Percentiles rank a stretch among this genome's conserved stretches.
Evolutionary conservation across 768 basidiomycete genomes (phyloP).

Genomic region (Termitomyces sp.): DNA sequence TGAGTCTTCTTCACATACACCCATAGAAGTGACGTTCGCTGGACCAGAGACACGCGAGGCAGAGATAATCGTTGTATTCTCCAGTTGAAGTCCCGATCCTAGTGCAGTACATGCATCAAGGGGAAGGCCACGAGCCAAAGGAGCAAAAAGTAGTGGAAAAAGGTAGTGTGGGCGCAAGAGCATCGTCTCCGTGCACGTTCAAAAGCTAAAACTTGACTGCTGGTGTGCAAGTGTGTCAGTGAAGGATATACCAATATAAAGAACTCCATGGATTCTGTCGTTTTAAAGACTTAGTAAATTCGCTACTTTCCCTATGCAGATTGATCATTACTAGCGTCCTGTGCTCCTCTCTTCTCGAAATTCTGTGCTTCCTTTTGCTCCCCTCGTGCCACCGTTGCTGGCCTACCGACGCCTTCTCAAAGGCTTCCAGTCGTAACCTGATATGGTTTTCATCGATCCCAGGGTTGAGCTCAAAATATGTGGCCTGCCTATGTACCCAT

Average conservation of each 20-base stretch:
- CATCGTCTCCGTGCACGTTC: not conserved
- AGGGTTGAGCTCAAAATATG: too few species aligned
- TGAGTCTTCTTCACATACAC: not conserved
- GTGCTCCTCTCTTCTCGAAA: not conserved
- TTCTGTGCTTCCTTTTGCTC: not conserved
- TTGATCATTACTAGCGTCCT: not conserved
- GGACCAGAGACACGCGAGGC: not conserved
- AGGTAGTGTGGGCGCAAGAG: not conserved
- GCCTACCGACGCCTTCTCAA: not conserved
- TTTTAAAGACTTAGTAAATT: not conserved
- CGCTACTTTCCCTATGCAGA: not conserved
- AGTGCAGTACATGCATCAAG: not conserved
- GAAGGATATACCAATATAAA: not conserved
- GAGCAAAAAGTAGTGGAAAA: not conserved
- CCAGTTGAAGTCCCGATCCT: not conserved
- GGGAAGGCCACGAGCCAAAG: not conserved
- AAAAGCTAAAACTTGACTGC: too few species aligned
- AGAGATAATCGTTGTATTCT: slow-evolving; percentile 3
- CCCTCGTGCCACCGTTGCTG: not conserved
- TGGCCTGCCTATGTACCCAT: not conserved
- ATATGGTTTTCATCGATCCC: not conserved
- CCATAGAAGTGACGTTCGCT: not conserved
- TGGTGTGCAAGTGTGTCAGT: not conserved
- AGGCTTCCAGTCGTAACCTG: not conserved
- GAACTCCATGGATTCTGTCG: not conserved